Base-by-base conservation (phyloP, 2,329 filamentous ascomycete species). In the Hymenoscyphus occultus region DNA sequence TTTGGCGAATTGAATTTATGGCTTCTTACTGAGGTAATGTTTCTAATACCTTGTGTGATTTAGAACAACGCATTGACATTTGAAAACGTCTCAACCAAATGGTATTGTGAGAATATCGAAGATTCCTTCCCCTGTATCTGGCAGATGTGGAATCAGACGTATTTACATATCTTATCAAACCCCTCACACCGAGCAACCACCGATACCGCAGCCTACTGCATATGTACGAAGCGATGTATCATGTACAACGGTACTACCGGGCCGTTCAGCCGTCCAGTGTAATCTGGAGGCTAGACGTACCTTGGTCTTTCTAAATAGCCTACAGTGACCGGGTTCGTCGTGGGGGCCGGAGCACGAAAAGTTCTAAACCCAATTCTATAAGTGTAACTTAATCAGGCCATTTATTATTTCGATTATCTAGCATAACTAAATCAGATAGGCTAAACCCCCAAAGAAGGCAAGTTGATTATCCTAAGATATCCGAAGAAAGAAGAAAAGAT, bases 141-240 rank as follows among this genome's bases (percentile, higher is more conserved):
- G 16, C 42, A 45, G 6, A n/a, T n/a, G 5, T n/a, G 6, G 5
- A n/a, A 45, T 19, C 28, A 3, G 9, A n/a, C 6, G 7, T 9
- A 0, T n/a, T 7, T 19, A n/a, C 16, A 45, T 45, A 48, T 19
- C 42, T 7, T 19, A n/a, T 22, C n/a, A 22, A 51, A 51, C n/a
- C 45, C n/a, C 58, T 16, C 16, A 39, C 16, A 40, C 58, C 58
- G 58, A 60, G 45, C n/a, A 45, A 45, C 39, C n/a, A 39, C 58
- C 58, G 58, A 60, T 42, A 60, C 5, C 58, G 58, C 58, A 59
- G 19, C 39, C 12, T 1, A 14, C 39, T 48, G 42, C 16, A 51
- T 22, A 51, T 22, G 45, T 51, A 51, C 42, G 14, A 45, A 7
- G 42, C 4, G n/a, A 51, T 22, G 45, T 51, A 51, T n/a, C 42